A percentile compares a stretch with the other conserved stretches of the same genome.
Evolutionary conservation across 1,139 yeast genomes (phyloP).

Genomic region (Cylindricascospora bacillispora): DNA sequence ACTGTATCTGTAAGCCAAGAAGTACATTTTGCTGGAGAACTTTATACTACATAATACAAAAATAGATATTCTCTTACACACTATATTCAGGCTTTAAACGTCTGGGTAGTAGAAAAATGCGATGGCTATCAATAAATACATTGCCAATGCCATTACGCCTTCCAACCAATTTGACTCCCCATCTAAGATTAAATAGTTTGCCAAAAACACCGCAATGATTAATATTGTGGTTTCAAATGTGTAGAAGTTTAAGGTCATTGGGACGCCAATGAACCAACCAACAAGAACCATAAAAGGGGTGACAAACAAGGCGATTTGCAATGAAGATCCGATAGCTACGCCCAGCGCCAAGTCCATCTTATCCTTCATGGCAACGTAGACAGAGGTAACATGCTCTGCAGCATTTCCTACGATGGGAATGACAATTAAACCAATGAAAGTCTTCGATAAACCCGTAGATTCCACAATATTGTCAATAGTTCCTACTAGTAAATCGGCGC

Average conservation of each 20-base stretch:
- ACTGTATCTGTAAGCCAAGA: too few relatives aligned
- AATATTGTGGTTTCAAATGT: conserved; percentile 88
- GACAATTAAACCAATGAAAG: conserved; percentile 85
- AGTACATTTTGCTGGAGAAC: too few relatives aligned
- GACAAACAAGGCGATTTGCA: conserved; percentile 87
- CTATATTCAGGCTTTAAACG: too few relatives aligned
- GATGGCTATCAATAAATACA: conserved; percentile 74
- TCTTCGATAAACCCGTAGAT: conserved; percentile 76
- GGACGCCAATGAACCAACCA: conserved; percentile 84
- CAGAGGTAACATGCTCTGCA: conserved; percentile 96
- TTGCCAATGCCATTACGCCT: conserved; percentile 82
- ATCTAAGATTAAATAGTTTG: conserved; percentile 77
- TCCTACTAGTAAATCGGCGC: conserved; percentile 89
- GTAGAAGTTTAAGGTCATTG: conserved; percentile 85
- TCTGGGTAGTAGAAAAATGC: conserved; percentile 62
- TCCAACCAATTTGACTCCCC: conserved; percentile 97
- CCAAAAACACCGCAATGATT: conserved; percentile 76
- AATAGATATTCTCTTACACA: too few relatives aligned
- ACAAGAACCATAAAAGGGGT: conserved; percentile 89
- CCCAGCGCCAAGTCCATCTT: conserved; percentile 97
- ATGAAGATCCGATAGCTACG: conserved; percentile 93
- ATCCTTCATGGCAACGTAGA: conserved; percentile 86
- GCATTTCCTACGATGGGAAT: conserved; percentile 98
- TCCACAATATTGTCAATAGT: conserved; percentile 83
- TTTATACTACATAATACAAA: too few relatives aligned